Base-by-base conservation (phyloP, 768 basidiomycete species). In the Russula sp. region DNA sequence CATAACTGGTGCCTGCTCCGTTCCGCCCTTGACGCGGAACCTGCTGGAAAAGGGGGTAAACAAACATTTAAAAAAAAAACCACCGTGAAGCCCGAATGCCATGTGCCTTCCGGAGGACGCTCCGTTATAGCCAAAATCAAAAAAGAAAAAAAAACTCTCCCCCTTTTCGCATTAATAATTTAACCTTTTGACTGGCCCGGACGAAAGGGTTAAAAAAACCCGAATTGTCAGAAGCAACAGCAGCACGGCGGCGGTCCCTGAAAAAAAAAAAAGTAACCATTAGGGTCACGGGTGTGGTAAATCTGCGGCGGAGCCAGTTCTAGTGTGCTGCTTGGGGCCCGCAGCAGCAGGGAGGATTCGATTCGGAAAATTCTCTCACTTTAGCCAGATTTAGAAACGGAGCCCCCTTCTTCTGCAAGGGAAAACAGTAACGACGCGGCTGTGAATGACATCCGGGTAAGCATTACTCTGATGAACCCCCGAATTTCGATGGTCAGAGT, bases 301-400 rank as follows among this genome's bases (percentile, higher is more conserved):
- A 72, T 81, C 80, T 80, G 34, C n/a, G 28, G n/a, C n/a, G 53
- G 63, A 26, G n/a, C 42, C 46, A 26, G 60, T 54, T 30, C 13
- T 58, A 53, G n/a, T 30, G 13, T 36, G n/a, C 11, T 11, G 32
- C 32, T 9, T 36, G 30, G 30, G 26, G 32, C n/a, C n/a, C n/a
- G n/a, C n/a, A n/a, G n/a, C n/a, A n/a, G n/a, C n/a, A n/a, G n/a
- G n/a, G n/a, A n/a, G 51, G 20, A 24, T 59, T 56, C 44, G 24
- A 57, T 60, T 34, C 61, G 36, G 40, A 53, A 57, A 13, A 10
- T 28, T 30, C 68, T 79, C 68, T 79, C 72, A 86, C 87, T 69
- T 87, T 89, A 1, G 85, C 88, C 14, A 89, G 78, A 72, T 91
- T 86, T 58, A 90, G 76, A 8, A 81, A 82, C 26, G 88, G 88